Conservation (phyloP, 257 asterid genomes). For the Fraxinus excelsior region DNA sequence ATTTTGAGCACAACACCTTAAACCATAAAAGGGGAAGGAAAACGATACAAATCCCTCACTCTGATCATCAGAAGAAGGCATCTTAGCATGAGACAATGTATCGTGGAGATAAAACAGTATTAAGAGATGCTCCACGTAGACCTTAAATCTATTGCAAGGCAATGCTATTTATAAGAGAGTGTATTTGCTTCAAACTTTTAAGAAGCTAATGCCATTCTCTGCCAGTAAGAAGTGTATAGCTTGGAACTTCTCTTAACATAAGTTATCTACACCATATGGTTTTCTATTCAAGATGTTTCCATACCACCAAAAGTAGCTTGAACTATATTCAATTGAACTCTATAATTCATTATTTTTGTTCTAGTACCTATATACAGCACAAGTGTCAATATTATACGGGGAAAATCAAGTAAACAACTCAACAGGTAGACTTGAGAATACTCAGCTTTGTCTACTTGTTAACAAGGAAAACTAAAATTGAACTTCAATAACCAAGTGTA, state of each 20-base stretch:
- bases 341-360: not conserved
- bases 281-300: not conserved
- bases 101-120: not conserved
- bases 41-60: not conserved
- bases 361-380: not conserved
- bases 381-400: not conserved
- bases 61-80: not conserved
- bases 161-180: not conserved
- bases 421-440: not conserved
- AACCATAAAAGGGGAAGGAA: not conserved
- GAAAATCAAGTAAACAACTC: not conserved
- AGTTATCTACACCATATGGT: not conserved
- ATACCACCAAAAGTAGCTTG: not conserved
- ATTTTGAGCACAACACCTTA: not conserved
- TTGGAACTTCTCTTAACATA: not conserved
- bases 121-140: conserved; percentile 1
- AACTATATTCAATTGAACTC: not conserved
- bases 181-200: not conserved
- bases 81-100: not conserved
- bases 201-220: conserved; percentile 5
- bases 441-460: not conserved
- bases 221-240: not conserved
- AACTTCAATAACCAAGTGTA: not conserved
- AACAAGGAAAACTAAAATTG: not conserved
- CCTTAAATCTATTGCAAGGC: conserved; percentile 1